A percentile compares a stretch with the other conserved stretches of the same genome.
phyloP scores from a whole-genome alignment of 495 filamentous ascomycete species.

The Staphylotrichum longicolle region DNA sequence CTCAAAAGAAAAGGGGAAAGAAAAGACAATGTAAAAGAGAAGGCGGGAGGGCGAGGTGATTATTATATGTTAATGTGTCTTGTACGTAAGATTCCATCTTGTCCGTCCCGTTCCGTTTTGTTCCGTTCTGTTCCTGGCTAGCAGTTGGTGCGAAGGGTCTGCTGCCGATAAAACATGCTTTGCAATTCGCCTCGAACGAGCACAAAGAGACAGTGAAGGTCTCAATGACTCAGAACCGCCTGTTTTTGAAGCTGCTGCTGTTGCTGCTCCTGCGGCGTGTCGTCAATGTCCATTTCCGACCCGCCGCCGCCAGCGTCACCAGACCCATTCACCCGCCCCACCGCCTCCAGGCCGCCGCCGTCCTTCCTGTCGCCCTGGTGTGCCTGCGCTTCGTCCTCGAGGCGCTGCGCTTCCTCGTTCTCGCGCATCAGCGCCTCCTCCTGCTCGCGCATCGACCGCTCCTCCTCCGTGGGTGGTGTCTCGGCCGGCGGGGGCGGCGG shows the following conservation, averaged over 20 bases:
- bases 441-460: slow-evolving; percentile 44
- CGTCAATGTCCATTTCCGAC: slow-evolving; percentile 12
- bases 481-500: slow-evolving; percentile 42
- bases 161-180: too few species aligned
- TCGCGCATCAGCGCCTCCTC: slow-evolving; percentile 36
- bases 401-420: slow-evolving; percentile 43
- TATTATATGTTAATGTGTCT: too few species aligned
- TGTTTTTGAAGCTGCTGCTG: neutral
- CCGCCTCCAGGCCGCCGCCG: neutral
- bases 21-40: too few species aligned
- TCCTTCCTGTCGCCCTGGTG: neutral
- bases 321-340: slow-evolving; percentile 1
- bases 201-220: neutral
- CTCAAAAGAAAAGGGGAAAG: too few species aligned
- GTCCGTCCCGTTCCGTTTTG: too few species aligned
- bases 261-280: neutral
- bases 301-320: neutral
- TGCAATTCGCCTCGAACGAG: too few species aligned
- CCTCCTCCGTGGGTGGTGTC: slow-evolving; percentile 37
- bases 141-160: too few species aligned
- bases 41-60: too few species aligned
- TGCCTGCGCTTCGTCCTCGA: slow-evolving; percentile 39
- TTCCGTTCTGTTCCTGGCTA: too few species aligned
- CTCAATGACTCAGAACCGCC: slow-evolving; percentile 17
- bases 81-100: too few species aligned